phyloP scores from a whole-genome alignment of 805 yeast genomes.

The Cyberlindnera galapagoensis region DNA sequence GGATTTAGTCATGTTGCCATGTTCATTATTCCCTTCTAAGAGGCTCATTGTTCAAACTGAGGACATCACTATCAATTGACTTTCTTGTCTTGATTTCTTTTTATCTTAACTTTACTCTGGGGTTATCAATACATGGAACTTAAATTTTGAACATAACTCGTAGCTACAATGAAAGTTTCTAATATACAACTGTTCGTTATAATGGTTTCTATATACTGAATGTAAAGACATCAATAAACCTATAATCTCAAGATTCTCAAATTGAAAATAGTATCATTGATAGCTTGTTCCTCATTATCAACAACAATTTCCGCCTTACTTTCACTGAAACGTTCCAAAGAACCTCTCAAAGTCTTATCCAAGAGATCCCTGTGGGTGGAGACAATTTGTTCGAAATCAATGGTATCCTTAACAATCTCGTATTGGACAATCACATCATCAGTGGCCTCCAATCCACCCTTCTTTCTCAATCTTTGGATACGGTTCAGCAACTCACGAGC shows the following conservation, averaged over 20 bases:
- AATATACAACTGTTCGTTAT: background rate
- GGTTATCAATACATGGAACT: too few relatives aligned
- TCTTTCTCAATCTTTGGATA: slow-evolving; percentile 95
- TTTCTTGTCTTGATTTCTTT: too few relatives aligned
- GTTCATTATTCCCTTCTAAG: too few relatives aligned
- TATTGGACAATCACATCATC: slow-evolving; percentile 91
- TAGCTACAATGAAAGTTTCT: background rate
- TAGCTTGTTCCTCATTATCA: slow-evolving; percentile 74
- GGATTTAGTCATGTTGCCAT: too few relatives aligned
- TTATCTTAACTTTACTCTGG: too few relatives aligned
- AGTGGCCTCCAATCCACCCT: slow-evolving; percentile 89
- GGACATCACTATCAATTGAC: too few relatives aligned
- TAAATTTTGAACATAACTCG: too few relatives aligned
- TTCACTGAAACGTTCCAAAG: slow-evolving; percentile 35
- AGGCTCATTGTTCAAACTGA: too few relatives aligned
- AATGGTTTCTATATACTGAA: background rate
- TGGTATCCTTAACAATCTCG: slow-evolving; percentile 53
- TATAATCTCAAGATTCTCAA: slow-evolving; percentile 71
- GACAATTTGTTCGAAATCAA: slow-evolving; percentile 57
- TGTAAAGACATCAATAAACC: slow-evolving; percentile 1
- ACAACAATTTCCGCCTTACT: slow-evolving; percentile 52
- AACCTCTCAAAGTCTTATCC: slow-evolving; percentile 67
- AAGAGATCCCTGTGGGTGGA: slow-evolving; percentile 60
- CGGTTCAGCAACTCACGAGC: slow-evolving; percentile 97
- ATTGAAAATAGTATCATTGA: slow-evolving; percentile 72